Evolutionary conservation across 345 rosid genomes (phyloP).

Genomic region (Acer yangbiense): DNA sequence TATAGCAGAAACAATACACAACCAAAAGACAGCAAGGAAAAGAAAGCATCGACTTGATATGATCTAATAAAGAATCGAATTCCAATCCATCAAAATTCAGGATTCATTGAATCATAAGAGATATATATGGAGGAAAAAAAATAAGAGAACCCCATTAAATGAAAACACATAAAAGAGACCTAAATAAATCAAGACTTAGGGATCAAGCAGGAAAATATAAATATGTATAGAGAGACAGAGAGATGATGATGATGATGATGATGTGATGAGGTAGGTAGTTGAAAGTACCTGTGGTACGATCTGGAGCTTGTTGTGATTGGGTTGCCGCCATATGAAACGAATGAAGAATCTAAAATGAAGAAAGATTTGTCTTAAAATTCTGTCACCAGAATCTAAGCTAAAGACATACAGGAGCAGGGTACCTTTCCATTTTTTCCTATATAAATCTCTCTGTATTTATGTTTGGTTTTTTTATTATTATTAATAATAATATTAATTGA

Average conservation of each 20-base stretch:
- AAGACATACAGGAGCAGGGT: conserved; percentile 7
- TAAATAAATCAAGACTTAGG: conserved; percentile 18
- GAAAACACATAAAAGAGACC: neutral
- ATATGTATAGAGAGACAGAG: neutral
- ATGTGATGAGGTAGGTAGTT: conserved; percentile 22
- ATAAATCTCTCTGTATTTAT: neutral
- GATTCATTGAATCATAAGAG: neutral
- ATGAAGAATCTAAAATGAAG: conserved; percentile 21
- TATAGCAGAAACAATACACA: neutral
- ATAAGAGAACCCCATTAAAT: neutral
- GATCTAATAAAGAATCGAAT: neutral
- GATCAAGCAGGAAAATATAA: conserved; percentile 5
- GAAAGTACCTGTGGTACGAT: conserved; percentile 61
- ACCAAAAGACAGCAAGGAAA: neutral
- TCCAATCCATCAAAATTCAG: neutral
- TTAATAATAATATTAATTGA: neutral
- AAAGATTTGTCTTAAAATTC: conserved; percentile 37
- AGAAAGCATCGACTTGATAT: neutral
- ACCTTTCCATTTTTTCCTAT: conserved; percentile 18
- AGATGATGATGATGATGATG: neutral
- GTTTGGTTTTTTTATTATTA: neutral
- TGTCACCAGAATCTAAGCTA: conserved; percentile 32
- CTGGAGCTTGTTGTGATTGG: conserved; percentile 58
- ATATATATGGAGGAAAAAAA: neutral
- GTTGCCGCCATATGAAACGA: conserved; percentile 74